Evolutionary conservation across 257 asterid genomes (phyloP).

Genomic region (Oldenlandia corymbosa): DNA sequence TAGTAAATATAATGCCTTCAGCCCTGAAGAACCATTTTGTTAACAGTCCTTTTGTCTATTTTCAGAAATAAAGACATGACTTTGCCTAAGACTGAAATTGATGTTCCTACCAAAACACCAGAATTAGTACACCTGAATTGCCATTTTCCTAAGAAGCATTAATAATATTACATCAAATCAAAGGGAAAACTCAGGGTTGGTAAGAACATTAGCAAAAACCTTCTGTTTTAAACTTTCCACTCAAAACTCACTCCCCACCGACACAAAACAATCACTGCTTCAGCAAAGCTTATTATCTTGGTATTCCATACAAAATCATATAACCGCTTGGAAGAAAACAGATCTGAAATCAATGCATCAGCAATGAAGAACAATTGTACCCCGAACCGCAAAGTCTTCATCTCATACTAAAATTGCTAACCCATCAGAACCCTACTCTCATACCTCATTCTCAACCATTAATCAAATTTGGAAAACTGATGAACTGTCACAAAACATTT

Average conservation of each 20-base stretch:
- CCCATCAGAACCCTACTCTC: not conserved
- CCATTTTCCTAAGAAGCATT: not conserved
- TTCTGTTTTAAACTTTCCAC: not conserved
- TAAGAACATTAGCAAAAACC: not conserved
- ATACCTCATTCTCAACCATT: not conserved
- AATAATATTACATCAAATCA: not conserved
- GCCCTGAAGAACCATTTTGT: not conserved
- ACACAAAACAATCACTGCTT: slow-evolving; percentile 1
- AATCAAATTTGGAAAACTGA: not conserved
- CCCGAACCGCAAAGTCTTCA: too few relatives aligned
- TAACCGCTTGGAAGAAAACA: not conserved
- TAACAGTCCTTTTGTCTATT: not conserved
- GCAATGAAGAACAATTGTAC: not conserved
- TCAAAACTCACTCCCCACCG: not conserved
- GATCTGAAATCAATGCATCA: slow-evolving; percentile 9
- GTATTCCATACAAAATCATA: not conserved
- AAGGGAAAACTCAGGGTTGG: not conserved
- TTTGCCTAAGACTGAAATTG: not conserved
- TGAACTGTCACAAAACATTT: too few relatives aligned
- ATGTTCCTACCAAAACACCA: not conserved
- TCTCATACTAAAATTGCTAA: too few relatives aligned
- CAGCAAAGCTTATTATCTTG: not conserved
- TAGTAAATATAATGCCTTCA: not conserved
- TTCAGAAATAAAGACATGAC: not conserved
- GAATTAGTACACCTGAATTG: not conserved